A percentile compares a stretch with the other conserved stretches of the same genome.
These are phyloP conservation scores for Macrophomina tecta DNA, from an alignment of 2,329 filamentous ascomycete species.

Conservation along the genomic window DNA sequence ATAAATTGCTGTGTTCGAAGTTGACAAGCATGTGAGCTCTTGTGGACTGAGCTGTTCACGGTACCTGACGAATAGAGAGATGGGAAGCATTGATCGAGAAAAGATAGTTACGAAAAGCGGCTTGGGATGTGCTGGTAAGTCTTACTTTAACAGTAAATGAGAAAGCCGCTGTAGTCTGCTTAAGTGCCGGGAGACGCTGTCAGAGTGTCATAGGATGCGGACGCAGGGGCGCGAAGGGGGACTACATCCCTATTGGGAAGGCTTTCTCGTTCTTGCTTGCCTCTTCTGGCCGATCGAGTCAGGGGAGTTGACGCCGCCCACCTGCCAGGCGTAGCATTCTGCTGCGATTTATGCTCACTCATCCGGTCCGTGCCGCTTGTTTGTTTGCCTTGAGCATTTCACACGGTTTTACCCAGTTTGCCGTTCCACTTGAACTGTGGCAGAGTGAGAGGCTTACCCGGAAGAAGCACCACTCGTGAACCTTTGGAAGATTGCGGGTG, in stretches of 20 bases:
- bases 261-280: too few relatives aligned
- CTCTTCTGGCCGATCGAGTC: neutral
- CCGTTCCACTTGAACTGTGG: neutral
- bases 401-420: neutral
- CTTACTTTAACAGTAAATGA: too few relatives aligned
- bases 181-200: too few relatives aligned
- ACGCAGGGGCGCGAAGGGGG: too few relatives aligned
- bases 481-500: too few relatives aligned
- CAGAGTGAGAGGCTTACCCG: neutral
- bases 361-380: neutral
- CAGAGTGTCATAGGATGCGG: too few relatives aligned
- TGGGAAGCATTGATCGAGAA: neutral
- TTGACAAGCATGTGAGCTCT: neutral
- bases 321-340: neutral
- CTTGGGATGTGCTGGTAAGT: too few relatives aligned
- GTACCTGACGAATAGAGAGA: neutral
- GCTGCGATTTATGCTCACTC: neutral
- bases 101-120: neutral
- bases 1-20: slow-evolving; percentile 1
- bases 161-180: too few relatives aligned
- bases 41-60: neutral
- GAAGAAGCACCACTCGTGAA: neutral
- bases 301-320: neutral
- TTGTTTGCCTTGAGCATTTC: neutral
- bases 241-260: too few relatives aligned